Base-by-base conservation (phyloP, 805 yeast genomes). In the Saturnispora diversa region DNA sequence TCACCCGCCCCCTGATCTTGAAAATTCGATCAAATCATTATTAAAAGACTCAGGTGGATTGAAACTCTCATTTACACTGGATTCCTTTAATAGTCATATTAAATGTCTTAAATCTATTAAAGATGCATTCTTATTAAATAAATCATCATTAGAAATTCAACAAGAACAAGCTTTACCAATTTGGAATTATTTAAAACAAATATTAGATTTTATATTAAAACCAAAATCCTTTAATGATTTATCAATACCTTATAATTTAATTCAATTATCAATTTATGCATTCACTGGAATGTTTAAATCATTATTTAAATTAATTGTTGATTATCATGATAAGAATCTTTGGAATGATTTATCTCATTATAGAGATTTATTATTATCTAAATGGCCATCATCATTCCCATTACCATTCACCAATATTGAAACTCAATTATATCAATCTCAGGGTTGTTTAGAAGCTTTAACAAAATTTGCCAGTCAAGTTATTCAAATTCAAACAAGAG, bases 381-480 rank as follows among this genome's bases (percentile, higher is more conserved):
- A 75, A 43, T 84, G 85, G 77, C 72, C 69, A 17, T 56, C 75
- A 3, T 48, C 71, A 7, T 77, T 67, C 49, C 86, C 85, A 4
- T 65, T 76, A 41, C 57, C 62, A 16, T 60, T 68, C 12, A 60
- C 67, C 15, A 75, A 68, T 40, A 64, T 66, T 32, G 84, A 74
- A 45, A 65, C 67, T 27, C 78, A 74, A 49, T 50, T 59, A 23
- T 52, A 64, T 26, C 69, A 78, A 55, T 70, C 76, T 35, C 59
- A 77, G 28, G 76, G 81, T 11, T 64, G 77, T 35, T 77, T 74
- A 56, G 62, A 83, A n/a, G 79, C 88, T 22, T 66, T 81, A n/a
- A 64, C 80, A 39, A 84, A 82, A 59, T 77, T 88, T 44, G 72
- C 85, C 9, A 75, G 75, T n/a, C 70, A 70, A 40, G 60, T 79